Evolutionary conservation across 805 yeast species (phyloP), one percentile per base, ranked within the genome.

Genomic region (Pichia thaimueangensis): DNA sequence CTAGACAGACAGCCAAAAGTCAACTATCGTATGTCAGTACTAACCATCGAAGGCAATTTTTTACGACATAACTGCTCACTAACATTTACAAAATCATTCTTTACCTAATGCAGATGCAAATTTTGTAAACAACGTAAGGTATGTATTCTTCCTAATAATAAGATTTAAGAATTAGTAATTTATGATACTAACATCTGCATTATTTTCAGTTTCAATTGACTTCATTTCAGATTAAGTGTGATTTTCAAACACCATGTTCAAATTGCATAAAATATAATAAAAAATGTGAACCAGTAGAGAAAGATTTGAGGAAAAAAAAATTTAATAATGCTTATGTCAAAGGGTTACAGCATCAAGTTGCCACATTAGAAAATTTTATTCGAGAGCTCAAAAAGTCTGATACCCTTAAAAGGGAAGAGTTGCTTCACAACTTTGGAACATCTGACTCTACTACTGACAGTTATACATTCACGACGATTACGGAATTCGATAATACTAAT

Each of bases 41-140:
- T n/a, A n/a, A n/a, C n/a, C 31, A 11, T 6, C 16, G 31, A 19
- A 6, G 9, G 13, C 16, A 6, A 11, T 29, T 19, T 8, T 29
- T 9, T 9, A 6, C 6, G 9, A 15, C 6, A 19, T 8, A 29
- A 29, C 31, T 7, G 22, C 19, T 31, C 13, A 32, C 35, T 32
- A 32, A 32, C 35, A 32, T 9, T 8, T 8, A 30, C 22, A 12
- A 7, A 13, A 6, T 5, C 6, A 8, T 15, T 11, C n/a, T 15
- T 13, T 5, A n/a, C n/a, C 17, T 38, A 23, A 17, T 30, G 5
- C 19, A 38, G 41, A 22, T 38, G 41, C 25, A 19, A 38, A 15
- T 38, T 38, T 30, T 38, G 41, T 35, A 38, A 38, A 21, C 29
- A 38, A 17, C 21, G 41, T 25, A 38, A 38, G 15, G 41, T 37